Percentiles rank a stretch among this genome's conserved stretches.
phyloP scores from a whole-genome alignment of 2,329 filamentous ascomycete species.

The Pseudocercospora crystallina region DNA sequence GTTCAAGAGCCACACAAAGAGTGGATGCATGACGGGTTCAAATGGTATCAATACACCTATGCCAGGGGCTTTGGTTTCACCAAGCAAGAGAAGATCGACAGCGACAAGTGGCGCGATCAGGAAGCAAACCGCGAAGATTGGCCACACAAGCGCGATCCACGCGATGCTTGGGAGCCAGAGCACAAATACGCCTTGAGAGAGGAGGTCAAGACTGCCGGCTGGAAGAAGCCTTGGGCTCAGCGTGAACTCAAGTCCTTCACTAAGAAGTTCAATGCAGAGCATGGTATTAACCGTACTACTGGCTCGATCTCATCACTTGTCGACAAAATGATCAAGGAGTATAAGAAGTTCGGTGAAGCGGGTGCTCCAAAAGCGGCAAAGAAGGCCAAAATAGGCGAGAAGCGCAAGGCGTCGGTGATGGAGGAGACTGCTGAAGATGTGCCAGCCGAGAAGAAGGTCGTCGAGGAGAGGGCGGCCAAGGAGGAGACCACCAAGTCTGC shows the following conservation, averaged over 20 bases:
- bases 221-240: not conserved
- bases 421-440: too few species aligned
- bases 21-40: conserved; percentile 73
- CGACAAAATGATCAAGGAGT: too few species aligned
- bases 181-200: conserved; percentile 50
- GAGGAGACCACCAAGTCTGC: too few species aligned
- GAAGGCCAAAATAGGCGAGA: too few species aligned
- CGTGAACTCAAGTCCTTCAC: not conserved
- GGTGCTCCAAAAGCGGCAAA: too few species aligned
- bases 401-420: too few species aligned
- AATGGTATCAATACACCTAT: conserved; percentile 76
- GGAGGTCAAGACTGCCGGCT: conserved; percentile 28
- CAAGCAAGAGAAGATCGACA: conserved; percentile 57
- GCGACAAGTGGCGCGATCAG: conserved; percentile 53
- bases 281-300: too few species aligned
- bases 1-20: conserved; percentile 61
- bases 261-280: not conserved
- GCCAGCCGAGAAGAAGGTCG: too few species aligned
- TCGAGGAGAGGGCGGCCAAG: too few species aligned
- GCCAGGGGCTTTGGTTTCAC: conserved; percentile 54
- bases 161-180: not conserved
- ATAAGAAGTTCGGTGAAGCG: too few species aligned
- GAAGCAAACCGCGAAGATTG: conserved; percentile 15
- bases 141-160: conserved; percentile 51
- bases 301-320: too few species aligned